A percentile compares a stretch with the other conserved stretches of the same genome.
Evolutionary conservation across 768 basidiomycete species (phyloP).

Genomic region (Rhodotorula toruloides): DNA sequence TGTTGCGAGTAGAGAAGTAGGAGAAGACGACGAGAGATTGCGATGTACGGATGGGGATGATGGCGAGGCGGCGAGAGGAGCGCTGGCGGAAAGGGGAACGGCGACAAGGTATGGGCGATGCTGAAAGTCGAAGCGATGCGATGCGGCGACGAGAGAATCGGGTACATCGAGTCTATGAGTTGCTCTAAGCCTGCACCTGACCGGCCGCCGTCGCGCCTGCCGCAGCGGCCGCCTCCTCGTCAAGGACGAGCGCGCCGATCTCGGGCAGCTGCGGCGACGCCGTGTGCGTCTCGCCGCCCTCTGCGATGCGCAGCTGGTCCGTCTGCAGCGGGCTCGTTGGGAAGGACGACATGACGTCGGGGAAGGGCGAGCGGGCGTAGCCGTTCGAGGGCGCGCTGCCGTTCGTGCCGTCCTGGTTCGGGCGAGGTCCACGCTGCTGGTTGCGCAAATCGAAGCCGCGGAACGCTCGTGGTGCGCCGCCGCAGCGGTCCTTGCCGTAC

Average conservation of each 20-base stretch:
- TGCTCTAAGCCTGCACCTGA: not conserved
- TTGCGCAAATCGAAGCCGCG: conserved; percentile 32
- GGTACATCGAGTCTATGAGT: too few relatives aligned
- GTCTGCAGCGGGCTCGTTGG: conserved; percentile 11
- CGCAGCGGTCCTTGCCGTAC: conserved; percentile 50
- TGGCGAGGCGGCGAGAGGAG: too few relatives aligned
- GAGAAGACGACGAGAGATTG: too few relatives aligned
- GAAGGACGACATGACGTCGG: conserved; percentile 17
- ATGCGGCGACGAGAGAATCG: not conserved
- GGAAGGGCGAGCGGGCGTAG: conserved; percentile 25
- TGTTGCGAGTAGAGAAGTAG: too few relatives aligned
- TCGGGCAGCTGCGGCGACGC: conserved; percentile 20
- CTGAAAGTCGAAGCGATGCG: too few relatives aligned
- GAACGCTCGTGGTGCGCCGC: conserved; percentile 34
- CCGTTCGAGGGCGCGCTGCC: not conserved
- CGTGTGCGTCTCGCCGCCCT: not conserved
- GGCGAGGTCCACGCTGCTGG: conserved; percentile 18
- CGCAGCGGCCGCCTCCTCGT: conserved; percentile 28
- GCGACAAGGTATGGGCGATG: too few relatives aligned
- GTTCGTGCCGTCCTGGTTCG: not conserved
- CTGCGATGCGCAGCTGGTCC: conserved; percentile 9
- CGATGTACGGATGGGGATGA: too few relatives aligned
- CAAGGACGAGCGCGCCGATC: conserved; percentile 35
- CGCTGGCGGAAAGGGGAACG: too few relatives aligned
- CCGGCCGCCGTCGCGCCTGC: conserved; percentile 1